Conservation (phyloP, 257 asterid species). For the Anisodus acutangulus region DNA sequence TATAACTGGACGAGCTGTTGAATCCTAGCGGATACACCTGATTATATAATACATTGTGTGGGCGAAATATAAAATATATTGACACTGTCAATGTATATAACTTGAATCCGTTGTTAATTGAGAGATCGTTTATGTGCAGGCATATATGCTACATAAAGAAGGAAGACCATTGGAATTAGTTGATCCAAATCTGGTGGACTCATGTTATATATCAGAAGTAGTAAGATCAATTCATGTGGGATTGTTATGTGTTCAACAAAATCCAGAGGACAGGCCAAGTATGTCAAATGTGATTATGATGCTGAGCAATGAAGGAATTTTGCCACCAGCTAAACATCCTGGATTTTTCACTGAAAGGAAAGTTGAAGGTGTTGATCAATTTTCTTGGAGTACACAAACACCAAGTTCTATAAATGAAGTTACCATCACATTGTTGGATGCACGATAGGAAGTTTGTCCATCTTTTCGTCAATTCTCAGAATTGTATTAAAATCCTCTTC, state of each 20-base stretch:
- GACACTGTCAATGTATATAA: not conserved
- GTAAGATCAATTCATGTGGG: constrained; percentile 46
- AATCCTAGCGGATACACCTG: too few species aligned
- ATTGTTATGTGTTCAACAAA: constrained; percentile 46
- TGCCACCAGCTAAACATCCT: constrained; percentile 45
- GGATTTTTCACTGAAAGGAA: constrained; percentile 43
- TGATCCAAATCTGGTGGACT: constrained; percentile 28
- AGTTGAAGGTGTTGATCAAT: not conserved
- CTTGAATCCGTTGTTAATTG: not conserved
- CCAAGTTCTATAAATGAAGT: constrained; percentile 30
- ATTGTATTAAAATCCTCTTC: not conserved
- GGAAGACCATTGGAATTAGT: constrained; percentile 36
- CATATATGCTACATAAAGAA: constrained; percentile 41
- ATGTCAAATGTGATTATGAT: constrained; percentile 46
- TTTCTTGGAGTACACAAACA: constrained; percentile 26
- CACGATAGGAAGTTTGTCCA: constrained; percentile 18
- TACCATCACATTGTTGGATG: constrained; percentile 34
- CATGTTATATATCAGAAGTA: constrained; percentile 30
- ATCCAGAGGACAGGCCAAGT: constrained; percentile 45
- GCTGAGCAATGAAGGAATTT: constrained; percentile 38
- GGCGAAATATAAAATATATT: too few species aligned
- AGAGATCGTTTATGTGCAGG: constrained; percentile 33
- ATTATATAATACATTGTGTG: too few species aligned
- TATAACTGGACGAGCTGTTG: too few species aligned
- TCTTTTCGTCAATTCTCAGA: not conserved